Evolutionary conservation across 2,329 filamentous ascomycete species (phyloP), one percentile per base, ranked within the genome.

Genomic region (Aspergillus transmontanensis): DNA sequence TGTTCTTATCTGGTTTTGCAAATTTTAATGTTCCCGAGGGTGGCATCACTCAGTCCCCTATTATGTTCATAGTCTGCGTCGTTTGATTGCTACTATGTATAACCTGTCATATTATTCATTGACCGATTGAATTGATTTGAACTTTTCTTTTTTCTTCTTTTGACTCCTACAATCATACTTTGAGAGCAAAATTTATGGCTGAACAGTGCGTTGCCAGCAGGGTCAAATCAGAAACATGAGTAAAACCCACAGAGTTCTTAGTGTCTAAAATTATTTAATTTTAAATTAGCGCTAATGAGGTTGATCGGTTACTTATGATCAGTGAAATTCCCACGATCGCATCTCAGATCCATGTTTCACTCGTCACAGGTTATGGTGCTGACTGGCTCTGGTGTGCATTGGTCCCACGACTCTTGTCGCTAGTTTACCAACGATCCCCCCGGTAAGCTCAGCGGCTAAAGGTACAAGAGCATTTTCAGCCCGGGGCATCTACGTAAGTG

Each of bases 261-360:
- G 28, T 21, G n/a, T n/a, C 5, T 21, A 19, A n/a, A 54, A 54
- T 54, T 39, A 36, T 51, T 51, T 51, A 30, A 32, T 23, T 53
- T 53, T 53, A 39, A 19, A 39, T 55, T 55, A 55, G 51, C 34
- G 32, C 21, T 14, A 21, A 21, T 39, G 21, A 55, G 34, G 51
- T 26, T 55, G 51, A 53, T 53, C 26, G 7, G 26, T 32, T 30
- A 30, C 30, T 26, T n/a, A 54, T 61, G 55, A 60, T 61, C 59
- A 64, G 58, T 50, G 59, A 41, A 61, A 30, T 59, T 39, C 21
- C 46, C 60, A 43, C 26, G 23, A 59, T 36, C 23, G 57, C 19
- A 60, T 60, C 50, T 43, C 23, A 32, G 61, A 65, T 63, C 64
- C 64, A 61, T 60, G 50, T 50, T 36, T 58, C 39, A 21, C 50